Base-by-base conservation (phyloP, 2,329 filamentous ascomycete species). In the Ophidiomyces ophidiicola region DNA sequence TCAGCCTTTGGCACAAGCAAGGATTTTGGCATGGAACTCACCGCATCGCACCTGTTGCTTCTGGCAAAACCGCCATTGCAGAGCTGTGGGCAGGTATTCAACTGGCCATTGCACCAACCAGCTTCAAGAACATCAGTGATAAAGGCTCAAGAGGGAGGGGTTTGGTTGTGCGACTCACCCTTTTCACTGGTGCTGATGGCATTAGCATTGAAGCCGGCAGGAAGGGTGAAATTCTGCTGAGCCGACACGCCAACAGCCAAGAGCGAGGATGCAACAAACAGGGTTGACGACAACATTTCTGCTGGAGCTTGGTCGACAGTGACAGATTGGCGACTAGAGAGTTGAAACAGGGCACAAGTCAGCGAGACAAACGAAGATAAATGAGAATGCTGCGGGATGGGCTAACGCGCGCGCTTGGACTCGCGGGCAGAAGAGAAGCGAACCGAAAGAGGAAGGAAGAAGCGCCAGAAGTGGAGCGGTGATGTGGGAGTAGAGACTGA, bases 61-160 rank as follows among this genome's bases (percentile, higher is more conserved):
- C 53, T 58, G 48, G 64, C 59, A 46, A 56, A 52, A 46, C 67
- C 66, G 45, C 66, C 66, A n/a, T n/a, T n/a, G 60, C 77, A 81
- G 46, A 80, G 66, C 42, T 67, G 54, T 11, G 71, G 72, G 61
- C 77, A 81, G 31, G 67, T 68, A 58, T 75, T 74, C 44, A 60
- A 59, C 61, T 80, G 63, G 46, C 66, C 72, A 39, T 58, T 56
- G 55, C 77, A 81, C 74, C 74, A 80, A 42, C 60, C 50, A 45
- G 53, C 68, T 71, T 23, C 23, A 26, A 28, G 25, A 20, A 25
- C 15, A 14, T 29, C 3, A 8, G 14, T 21, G 14, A n/a, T 28
- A 31, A 11, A 26, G 19, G 10, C 10, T 25, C 18, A 32, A 14
- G 12, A 5, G 14, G 24, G 17, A 25, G 30, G 23, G 21, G 18